A percentile compares a stretch with the other conserved stretches of the same genome.
phyloP scores from a whole-genome alignment of 2,329 filamentous ascomycete genomes.

The Fusarium coicis region DNA sequence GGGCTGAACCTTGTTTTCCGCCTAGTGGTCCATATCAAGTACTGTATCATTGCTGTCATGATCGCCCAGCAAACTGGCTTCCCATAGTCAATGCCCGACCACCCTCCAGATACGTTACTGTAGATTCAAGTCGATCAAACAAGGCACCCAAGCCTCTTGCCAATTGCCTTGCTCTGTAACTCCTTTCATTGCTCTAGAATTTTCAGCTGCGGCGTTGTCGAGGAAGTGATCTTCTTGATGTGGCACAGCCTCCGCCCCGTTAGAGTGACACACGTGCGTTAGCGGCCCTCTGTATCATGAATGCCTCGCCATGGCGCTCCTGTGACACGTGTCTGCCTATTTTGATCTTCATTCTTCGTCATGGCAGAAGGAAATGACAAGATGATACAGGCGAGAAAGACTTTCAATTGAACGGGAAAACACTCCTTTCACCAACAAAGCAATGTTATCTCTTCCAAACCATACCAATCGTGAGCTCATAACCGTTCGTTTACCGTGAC shows the following conservation, averaged over 20 bases:
- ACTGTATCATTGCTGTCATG: background rate
- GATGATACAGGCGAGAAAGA: background rate
- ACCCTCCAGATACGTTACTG: background rate
- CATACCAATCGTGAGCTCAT: slow-evolving; percentile 28
- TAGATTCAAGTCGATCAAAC: background rate
- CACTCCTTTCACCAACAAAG: background rate
- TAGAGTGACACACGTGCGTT: slow-evolving; percentile 12
- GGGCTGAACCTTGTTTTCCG: background rate
- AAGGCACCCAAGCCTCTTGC: background rate
- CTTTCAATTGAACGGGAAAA: slow-evolving; percentile 11
- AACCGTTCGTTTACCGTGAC: slow-evolving; percentile 13
- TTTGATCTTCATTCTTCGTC: background rate
- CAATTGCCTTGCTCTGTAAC: background rate
- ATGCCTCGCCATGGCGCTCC: slow-evolving; percentile 12
- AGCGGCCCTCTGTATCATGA: slow-evolving; percentile 1
- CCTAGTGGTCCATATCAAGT: background rate
- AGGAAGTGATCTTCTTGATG: background rate
- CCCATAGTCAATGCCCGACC: background rate
- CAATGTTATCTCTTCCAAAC: background rate
- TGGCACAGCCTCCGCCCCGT: slow-evolving; percentile 29
- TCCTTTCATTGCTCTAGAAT: background rate
- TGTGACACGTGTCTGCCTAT: slow-evolving; percentile 12
- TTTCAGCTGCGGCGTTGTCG: background rate
- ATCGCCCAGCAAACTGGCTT: background rate
- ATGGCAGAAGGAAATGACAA: background rate